phyloP scores from a whole-genome alignment of 73 alveolate species.

The Paramecium octaurelia region DNA sequence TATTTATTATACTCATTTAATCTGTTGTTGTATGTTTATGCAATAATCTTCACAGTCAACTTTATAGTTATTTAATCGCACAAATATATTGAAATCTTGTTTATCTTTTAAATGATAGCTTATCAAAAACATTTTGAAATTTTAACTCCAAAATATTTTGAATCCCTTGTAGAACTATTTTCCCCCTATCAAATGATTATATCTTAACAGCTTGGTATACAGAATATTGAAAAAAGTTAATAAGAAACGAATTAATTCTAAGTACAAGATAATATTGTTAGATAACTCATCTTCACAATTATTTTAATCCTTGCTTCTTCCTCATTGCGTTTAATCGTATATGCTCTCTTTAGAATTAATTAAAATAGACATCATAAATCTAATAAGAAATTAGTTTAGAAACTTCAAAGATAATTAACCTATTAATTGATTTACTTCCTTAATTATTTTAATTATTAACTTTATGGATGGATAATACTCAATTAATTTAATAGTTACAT shows the following conservation, averaged over 20 bases:
- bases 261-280: not conserved
- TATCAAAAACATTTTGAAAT: not conserved
- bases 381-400: not conserved
- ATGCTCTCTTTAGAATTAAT: not conserved
- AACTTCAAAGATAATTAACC: not conserved
- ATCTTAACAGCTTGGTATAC: not conserved
- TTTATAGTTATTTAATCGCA: not conserved
- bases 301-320: not conserved
- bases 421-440: not conserved
- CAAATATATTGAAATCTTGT: not conserved
- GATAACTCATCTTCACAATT: not conserved
- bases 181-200: not conserved
- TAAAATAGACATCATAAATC: not conserved
- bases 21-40: not conserved
- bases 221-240: not conserved
- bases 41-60: not conserved
- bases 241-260: not conserved
- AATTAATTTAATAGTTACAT: not conserved
- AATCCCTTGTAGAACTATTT: not conserved
- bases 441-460: not conserved
- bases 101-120: not conserved
- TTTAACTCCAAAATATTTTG: not conserved
- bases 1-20: not conserved
- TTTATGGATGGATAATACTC: not conserved
- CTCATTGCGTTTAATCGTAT: not conserved